Percentiles rank a stretch among this genome's conserved stretches.
These are phyloP conservation scores for Lathyrus aphaca DNA, from an alignment of 306 rosid genomes.

Conservation along the genomic window DNA sequence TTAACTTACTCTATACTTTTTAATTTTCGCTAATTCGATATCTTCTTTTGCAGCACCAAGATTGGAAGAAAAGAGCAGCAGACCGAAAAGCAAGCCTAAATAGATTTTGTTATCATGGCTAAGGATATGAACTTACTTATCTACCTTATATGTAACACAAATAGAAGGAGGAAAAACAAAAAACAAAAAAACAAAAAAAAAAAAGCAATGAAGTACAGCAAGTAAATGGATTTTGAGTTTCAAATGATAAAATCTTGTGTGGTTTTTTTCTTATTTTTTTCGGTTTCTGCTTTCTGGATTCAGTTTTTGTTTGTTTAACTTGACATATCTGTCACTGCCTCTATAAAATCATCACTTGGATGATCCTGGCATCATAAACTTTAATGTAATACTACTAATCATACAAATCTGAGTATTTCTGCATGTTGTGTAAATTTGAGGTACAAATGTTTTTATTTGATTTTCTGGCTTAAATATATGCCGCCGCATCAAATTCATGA, in stretches of 20 bases:
- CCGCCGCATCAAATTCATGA: slow-evolving; percentile 31
- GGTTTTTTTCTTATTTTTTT: slow-evolving; percentile 25
- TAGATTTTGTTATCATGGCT: slow-evolving; percentile 43
- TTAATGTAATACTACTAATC: slow-evolving; percentile 40
- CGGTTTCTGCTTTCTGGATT: slow-evolving; percentile 40
- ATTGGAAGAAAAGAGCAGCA: slow-evolving; percentile 64
- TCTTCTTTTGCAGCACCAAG: slow-evolving; percentile 63
- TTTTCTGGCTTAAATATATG: slow-evolving; percentile 20
- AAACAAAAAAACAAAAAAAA: neutral
- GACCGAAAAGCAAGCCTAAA: slow-evolving; percentile 58
- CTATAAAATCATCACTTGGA: slow-evolving; percentile 37
- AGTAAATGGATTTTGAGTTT: slow-evolving; percentile 54
- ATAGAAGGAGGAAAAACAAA: slow-evolving; percentile 33
- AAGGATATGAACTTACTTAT: slow-evolving; percentile 39
- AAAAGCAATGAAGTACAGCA: slow-evolving; percentile 34
- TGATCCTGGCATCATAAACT: slow-evolving; percentile 42
- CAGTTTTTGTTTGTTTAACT: slow-evolving; percentile 43
- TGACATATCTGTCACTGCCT: slow-evolving; percentile 38
- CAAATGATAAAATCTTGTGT: slow-evolving; percentile 25
- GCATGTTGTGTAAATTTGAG: slow-evolving; percentile 61
- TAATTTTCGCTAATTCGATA: slow-evolving; percentile 24
- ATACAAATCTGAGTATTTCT: slow-evolving; percentile 48
- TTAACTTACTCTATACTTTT: slow-evolving; percentile 17
- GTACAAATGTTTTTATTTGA: slow-evolving; percentile 39
- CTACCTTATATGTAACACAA: slow-evolving; percentile 42